phyloP scores from a whole-genome alignment of 768 basidiomycete genomes.

The Collybiopsis luxurians region DNA sequence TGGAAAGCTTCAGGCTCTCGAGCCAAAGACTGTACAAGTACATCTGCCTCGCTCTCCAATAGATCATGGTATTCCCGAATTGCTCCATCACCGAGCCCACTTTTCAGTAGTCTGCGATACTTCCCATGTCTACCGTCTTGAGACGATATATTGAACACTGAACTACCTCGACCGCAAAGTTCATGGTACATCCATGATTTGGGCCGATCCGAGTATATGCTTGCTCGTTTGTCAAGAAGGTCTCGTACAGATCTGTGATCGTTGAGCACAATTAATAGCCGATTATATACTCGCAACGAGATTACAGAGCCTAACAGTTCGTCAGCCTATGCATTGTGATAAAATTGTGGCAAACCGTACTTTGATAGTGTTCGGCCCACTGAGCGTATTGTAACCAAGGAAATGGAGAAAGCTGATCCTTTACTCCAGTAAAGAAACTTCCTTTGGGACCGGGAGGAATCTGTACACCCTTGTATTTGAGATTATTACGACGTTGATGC shows the following conservation, averaged over 20 bases:
- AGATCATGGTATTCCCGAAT: constrained; percentile 31
- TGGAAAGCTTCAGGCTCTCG: constrained; percentile 28
- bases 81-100: constrained; percentile 32
- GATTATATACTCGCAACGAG: constrained; percentile 43
- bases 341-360: background rate
- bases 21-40: constrained; percentile 30
- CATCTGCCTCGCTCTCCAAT: constrained; percentile 31
- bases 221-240: constrained; percentile 48
- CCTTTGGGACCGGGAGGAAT: constrained; percentile 9
- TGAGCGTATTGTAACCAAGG: constrained; percentile 11
- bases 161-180: constrained; percentile 37
- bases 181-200: constrained; percentile 41
- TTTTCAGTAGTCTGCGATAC: constrained; percentile 40
- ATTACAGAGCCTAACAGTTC: constrained; percentile 37
- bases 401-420: background rate
- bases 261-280: constrained; percentile 48
- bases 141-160: constrained; percentile 44
- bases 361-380: constrained; percentile 12
- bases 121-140: constrained; percentile 32
- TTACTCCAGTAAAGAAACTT: constrained; percentile 5
- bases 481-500: background rate
- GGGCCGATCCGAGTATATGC: constrained; percentile 56
- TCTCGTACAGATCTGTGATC: constrained; percentile 39
- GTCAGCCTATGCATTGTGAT: background rate
- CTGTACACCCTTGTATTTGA: background rate